These are phyloP conservation scores for Kwoniella sp. DNA, from an alignment of 768 basidiomycete species.

Conservation along the genomic window DNA sequence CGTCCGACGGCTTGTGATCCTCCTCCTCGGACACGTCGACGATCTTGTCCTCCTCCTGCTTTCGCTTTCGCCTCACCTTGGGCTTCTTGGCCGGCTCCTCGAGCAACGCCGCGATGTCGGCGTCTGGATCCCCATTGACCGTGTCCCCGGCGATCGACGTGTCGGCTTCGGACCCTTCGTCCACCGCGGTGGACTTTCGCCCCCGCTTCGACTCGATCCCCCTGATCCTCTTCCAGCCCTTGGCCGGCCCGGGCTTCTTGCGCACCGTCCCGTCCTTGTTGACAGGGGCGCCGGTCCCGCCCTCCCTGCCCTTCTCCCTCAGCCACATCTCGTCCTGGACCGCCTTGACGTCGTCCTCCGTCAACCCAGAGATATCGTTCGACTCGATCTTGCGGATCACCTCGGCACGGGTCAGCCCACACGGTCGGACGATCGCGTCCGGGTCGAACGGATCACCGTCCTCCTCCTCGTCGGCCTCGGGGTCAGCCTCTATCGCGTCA, in stretches of 20 bases:
- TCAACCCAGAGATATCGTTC: constrained; percentile 28
- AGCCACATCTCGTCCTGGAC: constrained; percentile 42
- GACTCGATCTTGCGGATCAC: constrained; percentile 28
- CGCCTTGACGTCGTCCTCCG: constrained; percentile 41
- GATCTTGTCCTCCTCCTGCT: constrained; percentile 5
- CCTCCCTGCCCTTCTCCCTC: constrained; percentile 17
- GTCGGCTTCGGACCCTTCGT: constrained; percentile 11
- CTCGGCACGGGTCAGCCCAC: constrained; percentile 36
- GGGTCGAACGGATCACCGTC: constrained; percentile 22
- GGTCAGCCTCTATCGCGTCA: constrained; percentile 8
- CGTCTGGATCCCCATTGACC: constrained; percentile 26
- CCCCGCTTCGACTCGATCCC: constrained; percentile 14
- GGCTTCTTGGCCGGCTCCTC: constrained; percentile 10
- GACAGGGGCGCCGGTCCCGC: constrained; percentile 20
- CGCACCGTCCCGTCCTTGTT: constrained; percentile 47
- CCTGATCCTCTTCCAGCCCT: constrained; percentile 41
- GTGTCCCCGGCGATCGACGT: constrained; percentile 23
- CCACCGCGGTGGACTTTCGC: not conserved
- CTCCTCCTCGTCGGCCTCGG: not conserved
- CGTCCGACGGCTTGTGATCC: constrained; percentile 15
- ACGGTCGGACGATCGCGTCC: constrained; percentile 35
- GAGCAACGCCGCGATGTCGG: constrained; percentile 36
- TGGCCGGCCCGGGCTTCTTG: constrained; percentile 46
- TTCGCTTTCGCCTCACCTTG: constrained; percentile 20
- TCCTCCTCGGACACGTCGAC: constrained; percentile 9